A percentile compares a stretch with the other conserved stretches of the same genome.
These are phyloP conservation scores for Penicillium pulvis DNA, from an alignment of 495 filamentous ascomycete species.

Conservation along the genomic window DNA sequence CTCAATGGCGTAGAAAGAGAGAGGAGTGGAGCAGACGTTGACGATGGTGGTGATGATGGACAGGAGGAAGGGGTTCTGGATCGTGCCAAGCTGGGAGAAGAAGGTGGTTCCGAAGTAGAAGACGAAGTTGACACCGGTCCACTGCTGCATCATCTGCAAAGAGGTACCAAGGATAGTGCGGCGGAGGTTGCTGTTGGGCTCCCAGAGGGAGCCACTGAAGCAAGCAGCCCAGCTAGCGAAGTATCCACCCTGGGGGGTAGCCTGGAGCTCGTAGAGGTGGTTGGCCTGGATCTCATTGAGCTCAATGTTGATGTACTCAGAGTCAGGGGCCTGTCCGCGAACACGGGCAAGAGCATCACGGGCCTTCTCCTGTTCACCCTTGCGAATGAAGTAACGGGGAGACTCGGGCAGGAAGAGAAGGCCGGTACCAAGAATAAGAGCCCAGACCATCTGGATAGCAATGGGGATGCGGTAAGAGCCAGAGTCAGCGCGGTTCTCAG, in stretches of 20 bases:
- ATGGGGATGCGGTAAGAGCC: constrained; percentile 76
- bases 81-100: constrained; percentile 67
- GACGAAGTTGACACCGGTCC: constrained; percentile 90
- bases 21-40: constrained; percentile 79
- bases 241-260: constrained; percentile 61
- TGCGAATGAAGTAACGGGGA: constrained; percentile 64
- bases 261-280: constrained; percentile 66
- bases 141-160: constrained; percentile 81
- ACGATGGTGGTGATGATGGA: constrained; percentile 79
- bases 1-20: constrained; percentile 84
- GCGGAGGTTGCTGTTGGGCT: constrained; percentile 64
- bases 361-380: constrained; percentile 46
- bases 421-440: constrained; percentile 61
- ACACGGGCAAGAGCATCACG: constrained; percentile 43
- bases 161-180: constrained; percentile 75
- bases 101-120: constrained; percentile 88
- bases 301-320: constrained; percentile 66
- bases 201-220: constrained; percentile 65
- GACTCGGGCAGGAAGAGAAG: constrained; percentile 78
- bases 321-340: constrained; percentile 53
- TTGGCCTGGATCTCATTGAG: constrained; percentile 77
- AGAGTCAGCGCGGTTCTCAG: constrained; percentile 58
- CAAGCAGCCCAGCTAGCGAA: constrained; percentile 63
- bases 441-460: constrained; percentile 66
- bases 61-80: constrained; percentile 76